Percentiles rank a stretch among this genome's conserved stretches.
phyloP scores from a whole-genome alignment of 352 stramenopile genomes.

The Pythium plurisporium region DNA sequence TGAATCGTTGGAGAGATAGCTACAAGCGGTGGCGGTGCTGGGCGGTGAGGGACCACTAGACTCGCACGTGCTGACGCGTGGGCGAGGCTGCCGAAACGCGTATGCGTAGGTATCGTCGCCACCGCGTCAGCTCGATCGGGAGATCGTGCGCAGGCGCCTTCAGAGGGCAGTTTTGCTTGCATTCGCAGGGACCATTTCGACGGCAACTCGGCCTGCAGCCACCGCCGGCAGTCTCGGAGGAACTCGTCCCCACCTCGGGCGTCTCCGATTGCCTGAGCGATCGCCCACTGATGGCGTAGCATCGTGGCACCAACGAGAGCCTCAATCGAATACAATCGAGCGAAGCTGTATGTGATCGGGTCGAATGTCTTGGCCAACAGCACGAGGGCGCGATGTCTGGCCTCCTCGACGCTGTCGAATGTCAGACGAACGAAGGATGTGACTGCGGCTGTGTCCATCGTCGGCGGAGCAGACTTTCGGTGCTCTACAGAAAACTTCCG shows the following conservation, averaged over 20 bases:
- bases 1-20: neutral
- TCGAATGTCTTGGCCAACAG: constrained; percentile 78
- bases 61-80: neutral
- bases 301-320: constrained; percentile 45
- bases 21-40: constrained; percentile 1
- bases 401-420: constrained; percentile 69
- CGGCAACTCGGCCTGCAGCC: constrained; percentile 45
- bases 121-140: neutral
- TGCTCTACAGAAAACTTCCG: constrained; percentile 30
- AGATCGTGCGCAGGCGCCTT: neutral
- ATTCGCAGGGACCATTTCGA: constrained; percentile 31
- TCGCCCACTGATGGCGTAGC: constrained; percentile 61
- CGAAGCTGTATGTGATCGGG: constrained; percentile 47
- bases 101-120: too few species aligned
- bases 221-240: constrained; percentile 18
- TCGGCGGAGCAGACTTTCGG: constrained; percentile 21
- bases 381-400: constrained; percentile 55
- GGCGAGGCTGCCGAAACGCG: too few species aligned
- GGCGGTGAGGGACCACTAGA: constrained; percentile 1
- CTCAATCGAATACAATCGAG: constrained; percentile 57
- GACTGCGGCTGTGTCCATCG: constrained; percentile 16
- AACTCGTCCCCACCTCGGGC: constrained; percentile 16
- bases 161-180: constrained; percentile 4
- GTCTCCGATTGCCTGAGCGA: constrained; percentile 38
- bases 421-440: constrained; percentile 65